Base-by-base conservation (phyloP, 768 basidiomycete genomes). In the Lactarius psammicola region DNA sequence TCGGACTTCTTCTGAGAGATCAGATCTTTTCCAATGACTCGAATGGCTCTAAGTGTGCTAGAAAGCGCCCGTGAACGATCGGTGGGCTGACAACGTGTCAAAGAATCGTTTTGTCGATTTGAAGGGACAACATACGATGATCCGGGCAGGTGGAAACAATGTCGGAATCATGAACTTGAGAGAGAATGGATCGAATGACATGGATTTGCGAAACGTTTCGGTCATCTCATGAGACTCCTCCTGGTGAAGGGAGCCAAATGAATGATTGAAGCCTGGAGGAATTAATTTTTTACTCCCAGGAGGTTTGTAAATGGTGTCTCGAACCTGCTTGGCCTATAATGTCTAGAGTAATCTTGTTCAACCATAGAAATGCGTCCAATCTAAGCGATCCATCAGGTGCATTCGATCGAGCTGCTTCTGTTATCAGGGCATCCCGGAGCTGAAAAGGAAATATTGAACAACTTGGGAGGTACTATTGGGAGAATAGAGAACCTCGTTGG, bases 1-100 rank as follows among this genome's bases (percentile, higher is more conserved):
- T 71, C 75, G 3, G 73, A 73, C 68, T 78, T 79, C 71, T 73
- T 76, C 69, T 75, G 69, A 10, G 70, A 69, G 33, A 77, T 72
- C 38, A 77, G 65, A 23, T 72, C 57, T 53, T 66, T 57, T 30
- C 77, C 77, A 23, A 78, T 71, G 4, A 74, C 70, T 3, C 60
- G 66, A 71, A 74, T 72, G 36, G 67, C 15, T 3, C 31, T 9
- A 2, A 56, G 34, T 13, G 58, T 69, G 28, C 9, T 46, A 15
- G 42, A n/a, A 18, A 55, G 13, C 6, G 56, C 60, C 42, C 58
- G 65, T 7, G 42, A 55, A 34, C 61, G 65, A 4, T 56, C 61
- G 26, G 61, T 63, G 9, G 65, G 55, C 68, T 70, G 23, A 17
- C 8, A n/a, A 20, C 1, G 5, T 23, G 53, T 67, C 33, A 67